Base-by-base conservation (phyloP, 768 basidiomycete species). In the Calocybe cyanea region DNA sequence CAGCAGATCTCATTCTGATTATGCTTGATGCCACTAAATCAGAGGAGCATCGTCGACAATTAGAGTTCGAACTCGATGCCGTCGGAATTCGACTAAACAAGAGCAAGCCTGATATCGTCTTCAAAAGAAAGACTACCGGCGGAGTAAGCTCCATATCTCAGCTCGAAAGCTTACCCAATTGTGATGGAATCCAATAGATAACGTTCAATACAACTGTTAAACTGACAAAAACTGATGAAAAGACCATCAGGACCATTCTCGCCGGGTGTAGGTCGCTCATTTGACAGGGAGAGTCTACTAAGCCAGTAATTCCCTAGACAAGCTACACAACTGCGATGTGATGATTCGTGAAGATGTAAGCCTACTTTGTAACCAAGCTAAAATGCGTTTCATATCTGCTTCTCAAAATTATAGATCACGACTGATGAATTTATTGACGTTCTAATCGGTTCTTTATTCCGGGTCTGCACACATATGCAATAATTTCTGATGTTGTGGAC, bases 331-430 rank as follows among this genome's bases (percentile, higher is more conserved):
- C 58, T 95, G 92, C 60, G 95, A 99, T 65, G 86, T 98, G 7
- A 95, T 98, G 92, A 92, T 99, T 56, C 78, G 96, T 60, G 94
- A 99, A 73, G 95, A 99, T 67, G 93, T 96, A 56, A 37, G 14
- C 35, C 44, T 50, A 32, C 33, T 39, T 25, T n/a, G 23, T 36
- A 21, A 48, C 20, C n/a, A 19, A 4, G 19, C 20, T 40, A 30
- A 41, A n/a, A 28, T 49, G 30, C 21, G 33, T 46, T 15, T 49
- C 34, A 4, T 7, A n/a, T 8, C 21, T 2, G 13, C 18, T 28
- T 34, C 15, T 15, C 10, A 11, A 6, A 28, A 5, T 21, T 35
- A 21, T 20, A 44, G 41, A 36, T 34, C 30, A 42, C 40, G 5
- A 31, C 36, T 46, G 49, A 43, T 40, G 92, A 98, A 62, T 96